A percentile compares a stretch with the other conserved stretches of the same genome.
phyloP scores from a whole-genome alignment of 2,329 filamentous ascomycete genomes.

The Cyclaneusma minus region DNA sequence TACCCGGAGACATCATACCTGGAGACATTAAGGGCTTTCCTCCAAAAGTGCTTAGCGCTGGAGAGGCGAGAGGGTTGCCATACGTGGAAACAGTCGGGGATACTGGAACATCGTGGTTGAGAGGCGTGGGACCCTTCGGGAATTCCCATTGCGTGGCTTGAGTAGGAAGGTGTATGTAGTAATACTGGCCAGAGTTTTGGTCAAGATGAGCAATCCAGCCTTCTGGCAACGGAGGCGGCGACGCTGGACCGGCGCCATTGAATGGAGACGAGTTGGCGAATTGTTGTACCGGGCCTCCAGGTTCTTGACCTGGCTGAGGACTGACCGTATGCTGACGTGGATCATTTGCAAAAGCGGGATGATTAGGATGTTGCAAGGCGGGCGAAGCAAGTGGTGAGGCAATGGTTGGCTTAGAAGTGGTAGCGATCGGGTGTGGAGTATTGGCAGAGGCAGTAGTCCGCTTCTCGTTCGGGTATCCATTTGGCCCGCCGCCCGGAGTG shows the following conservation, averaged over 20 bases:
- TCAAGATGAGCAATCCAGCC: conserved; percentile 97
- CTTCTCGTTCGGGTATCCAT: conserved; percentile 65
- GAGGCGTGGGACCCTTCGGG: conserved; percentile 82
- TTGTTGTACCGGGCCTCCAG: conserved; percentile 24
- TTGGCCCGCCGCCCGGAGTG: conserved; percentile 28
- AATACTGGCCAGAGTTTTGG: conserved; percentile 91
- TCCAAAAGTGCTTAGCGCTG: no score
- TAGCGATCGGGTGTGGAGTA: no score
- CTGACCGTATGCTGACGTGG: conserved; percentile 29
- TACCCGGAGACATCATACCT: conserved; percentile 36
- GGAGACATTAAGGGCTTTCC: no score
- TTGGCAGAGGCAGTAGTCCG: conserved; percentile 13
- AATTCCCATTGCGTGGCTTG: conserved; percentile 99
- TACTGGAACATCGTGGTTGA: conserved; percentile 65
- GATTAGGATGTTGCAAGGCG: conserved; percentile 40
- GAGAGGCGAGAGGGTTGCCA: conserved; percentile 57
- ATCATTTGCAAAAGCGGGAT: conserved; percentile 88
- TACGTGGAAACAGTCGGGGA: conserved; percentile 68
- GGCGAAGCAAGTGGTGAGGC: conserved; percentile 19
- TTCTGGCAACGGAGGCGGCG: conserved; percentile 85
- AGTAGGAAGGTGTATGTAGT: conserved; percentile 91
- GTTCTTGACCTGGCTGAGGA: conserved; percentile 28
- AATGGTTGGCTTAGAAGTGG: conserved; percentile 17
- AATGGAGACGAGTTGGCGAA: conserved; percentile 23
- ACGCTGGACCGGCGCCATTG: conserved; percentile 47